Evolutionary conservation across 257 asterid species (phyloP).

Genomic region (Henckelia pumila): DNA sequence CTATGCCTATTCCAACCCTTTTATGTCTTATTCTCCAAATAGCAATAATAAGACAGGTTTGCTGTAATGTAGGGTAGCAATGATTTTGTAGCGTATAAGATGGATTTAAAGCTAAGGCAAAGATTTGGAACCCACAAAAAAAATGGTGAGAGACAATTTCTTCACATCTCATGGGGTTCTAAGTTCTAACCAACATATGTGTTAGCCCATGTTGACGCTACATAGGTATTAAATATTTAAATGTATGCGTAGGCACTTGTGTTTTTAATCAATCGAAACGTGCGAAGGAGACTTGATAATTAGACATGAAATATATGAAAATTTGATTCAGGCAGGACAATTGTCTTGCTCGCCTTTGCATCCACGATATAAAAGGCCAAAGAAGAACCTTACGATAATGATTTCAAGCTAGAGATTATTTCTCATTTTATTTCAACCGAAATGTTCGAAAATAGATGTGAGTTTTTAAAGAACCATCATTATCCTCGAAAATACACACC

Average conservation of each 20-base stretch:
- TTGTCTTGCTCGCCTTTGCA: too few species aligned
- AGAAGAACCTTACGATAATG: neutral
- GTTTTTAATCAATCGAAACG: too few species aligned
- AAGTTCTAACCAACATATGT: slow-evolving; percentile 3
- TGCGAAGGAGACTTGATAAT: neutral
- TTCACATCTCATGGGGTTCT: neutral
- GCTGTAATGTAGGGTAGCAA: slow-evolving; percentile 13
- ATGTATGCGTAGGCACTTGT: too few species aligned
- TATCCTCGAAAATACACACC: neutral
- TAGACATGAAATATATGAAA: neutral
- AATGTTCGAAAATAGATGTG: neutral
- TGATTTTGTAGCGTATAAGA: neutral
- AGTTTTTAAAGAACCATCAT: neutral
- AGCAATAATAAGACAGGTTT: slow-evolving; percentile 4
- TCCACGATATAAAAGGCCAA: too few species aligned
- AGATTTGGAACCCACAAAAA: slow-evolving; percentile 11
- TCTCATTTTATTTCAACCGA: slow-evolving; percentile 1
- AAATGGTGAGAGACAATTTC: neutral
- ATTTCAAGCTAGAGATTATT: neutral
- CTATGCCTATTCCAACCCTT: neutral
- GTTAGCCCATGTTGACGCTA: neutral
- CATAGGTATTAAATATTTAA: neutral
- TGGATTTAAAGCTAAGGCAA: neutral
- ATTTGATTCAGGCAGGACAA: too few species aligned
- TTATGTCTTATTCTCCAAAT: neutral